Conservation (phyloP, 371 early-diverging fungal genomes). For the Mortierella sp. region DNA sequence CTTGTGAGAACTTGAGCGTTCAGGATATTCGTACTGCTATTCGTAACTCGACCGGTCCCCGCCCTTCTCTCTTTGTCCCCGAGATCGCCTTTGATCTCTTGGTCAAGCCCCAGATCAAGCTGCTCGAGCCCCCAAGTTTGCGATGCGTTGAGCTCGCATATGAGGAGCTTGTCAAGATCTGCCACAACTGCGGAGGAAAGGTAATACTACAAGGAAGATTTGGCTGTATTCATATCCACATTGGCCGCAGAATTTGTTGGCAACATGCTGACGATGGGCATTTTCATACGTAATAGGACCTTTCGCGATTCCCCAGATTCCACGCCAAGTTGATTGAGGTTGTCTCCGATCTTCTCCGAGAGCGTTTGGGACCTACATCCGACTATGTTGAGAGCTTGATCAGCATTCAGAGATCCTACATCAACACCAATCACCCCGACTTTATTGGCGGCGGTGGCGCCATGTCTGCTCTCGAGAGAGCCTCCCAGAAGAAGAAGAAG, state of each 20-base stretch:
- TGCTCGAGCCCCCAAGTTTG: constrained; percentile 86
- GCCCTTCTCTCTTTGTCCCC: constrained; percentile 91
- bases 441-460: constrained; percentile 87
- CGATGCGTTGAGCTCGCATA: constrained; percentile 90
- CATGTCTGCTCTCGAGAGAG: constrained; percentile 69
- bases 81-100: constrained; percentile 92
- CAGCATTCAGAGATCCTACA: constrained; percentile 89
- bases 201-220: constrained; percentile 27
- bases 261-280: neutral
- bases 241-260: neutral
- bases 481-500: constrained; percentile 68
- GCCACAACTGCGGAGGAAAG: constrained; percentile 87
- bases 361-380: constrained; percentile 80
- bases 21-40: constrained; percentile 92
- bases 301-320: constrained; percentile 85
- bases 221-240: neutral
- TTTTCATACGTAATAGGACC: constrained; percentile 61
- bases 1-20: constrained; percentile 83
- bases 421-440: constrained; percentile 95
- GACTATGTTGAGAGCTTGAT: constrained; percentile 86
- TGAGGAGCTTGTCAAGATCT: constrained; percentile 91
- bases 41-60: constrained; percentile 91
- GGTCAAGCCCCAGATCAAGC: constrained; percentile 86
- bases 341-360: constrained; percentile 84
- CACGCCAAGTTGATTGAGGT: constrained; percentile 83